Evolutionary conservation across 805 yeast genomes (phyloP).

Genomic region (Starmerella apicola): DNA sequence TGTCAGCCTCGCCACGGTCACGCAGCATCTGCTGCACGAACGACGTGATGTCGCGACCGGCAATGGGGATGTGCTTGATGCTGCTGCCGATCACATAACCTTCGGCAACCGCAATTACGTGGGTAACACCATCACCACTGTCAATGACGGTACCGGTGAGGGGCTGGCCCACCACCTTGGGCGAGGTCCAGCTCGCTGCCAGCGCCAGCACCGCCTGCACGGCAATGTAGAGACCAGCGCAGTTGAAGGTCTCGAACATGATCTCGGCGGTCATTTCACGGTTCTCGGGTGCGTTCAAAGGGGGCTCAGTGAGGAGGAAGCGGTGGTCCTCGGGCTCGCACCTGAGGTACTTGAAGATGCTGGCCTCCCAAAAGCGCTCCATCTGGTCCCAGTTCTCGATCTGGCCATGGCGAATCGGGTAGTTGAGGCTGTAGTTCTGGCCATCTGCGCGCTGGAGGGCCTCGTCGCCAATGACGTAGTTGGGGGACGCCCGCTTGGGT

Average conservation of each 20-base stretch:
- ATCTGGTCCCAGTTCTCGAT: conserved; percentile 99
- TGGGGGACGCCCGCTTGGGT: conserved; percentile 34
- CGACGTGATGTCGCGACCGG: conserved; percentile 93
- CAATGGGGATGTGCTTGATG: conserved; percentile 93
- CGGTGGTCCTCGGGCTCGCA: conserved; percentile 99
- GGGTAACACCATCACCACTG: conserved; percentile 98
- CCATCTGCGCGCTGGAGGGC: conserved; percentile 87
- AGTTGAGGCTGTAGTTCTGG: conserved; percentile 71
- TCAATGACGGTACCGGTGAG: conserved; percentile 97
- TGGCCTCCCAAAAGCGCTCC: conserved; percentile 98
- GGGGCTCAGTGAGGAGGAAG: conserved; percentile 92
- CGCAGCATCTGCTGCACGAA: conserved; percentile 87
- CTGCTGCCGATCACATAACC: conserved; percentile 98
- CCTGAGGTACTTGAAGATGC: conserved; percentile 88
- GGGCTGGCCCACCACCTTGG: conserved; percentile 88
- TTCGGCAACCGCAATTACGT: conserved; percentile 97
- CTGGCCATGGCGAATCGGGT: conserved; percentile 96
- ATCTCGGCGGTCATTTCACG: conserved; percentile 98
- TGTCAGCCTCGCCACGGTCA: conserved; percentile 93
- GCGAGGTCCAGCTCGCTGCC: conserved; percentile 98
- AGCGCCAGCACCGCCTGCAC: conserved; percentile 97
- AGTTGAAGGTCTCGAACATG: conserved; percentile 96
- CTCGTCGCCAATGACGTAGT: conserved; percentile 91
- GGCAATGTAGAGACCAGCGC: conserved; percentile 97
- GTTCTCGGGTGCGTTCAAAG: conserved; percentile 98